Base-by-base conservation (phyloP, 2,329 filamentous ascomycete genomes). In the Colletotrichum godetiae region DNA sequence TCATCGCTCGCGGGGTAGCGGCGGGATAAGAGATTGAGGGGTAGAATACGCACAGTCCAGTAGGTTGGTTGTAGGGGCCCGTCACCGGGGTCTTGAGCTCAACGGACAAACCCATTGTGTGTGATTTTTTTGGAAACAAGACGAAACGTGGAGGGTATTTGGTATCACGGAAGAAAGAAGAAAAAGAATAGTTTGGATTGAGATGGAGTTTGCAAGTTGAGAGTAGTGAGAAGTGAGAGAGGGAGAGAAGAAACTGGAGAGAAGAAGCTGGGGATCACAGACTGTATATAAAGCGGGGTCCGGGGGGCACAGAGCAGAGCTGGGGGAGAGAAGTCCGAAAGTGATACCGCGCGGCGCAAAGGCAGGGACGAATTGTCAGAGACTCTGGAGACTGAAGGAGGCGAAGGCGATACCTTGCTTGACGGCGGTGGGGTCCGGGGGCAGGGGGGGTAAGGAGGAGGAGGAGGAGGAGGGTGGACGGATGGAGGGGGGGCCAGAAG, bases 51-150 rank as follows among this genome's bases (percentile, higher is more conserved):
- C 84, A 92, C 89, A 92, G 84, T 81, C 90, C 90, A 73, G 88
- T 90, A 76, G 90, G 90, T 79, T 92, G 89, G 79, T 86, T 83
- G 82, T 89, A 90, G 74, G 82, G 55, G 81, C 89, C 92, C 78
- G 90, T 90, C 77, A 89, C 75, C 72, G 93, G 92, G 78, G 92
- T 94, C 85, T 91, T 90, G 79, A 95, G 88, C 82, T 92, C 88
- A 76, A 88, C 84, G 68, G 87, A 87, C 78, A 91, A 79, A 82
- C 82, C 74, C 86, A 87, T 87, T 76, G 35, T 72, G 61, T 65
- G 27, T 61, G 53, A 56, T 56, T 27, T 33, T 12, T 46, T 19
- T 49, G 8, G 8, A 61, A 67, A 65, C 27, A 70, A 67, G 69
- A 27, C 56, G 64, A 73, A 61, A 33, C 55, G 60, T 53, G 65